A percentile compares a stretch with the other conserved stretches of the same genome.
Evolutionary conservation across 192 early-diverging fungal species (phyloP).

Genomic region (Linnemannia zychae): DNA sequence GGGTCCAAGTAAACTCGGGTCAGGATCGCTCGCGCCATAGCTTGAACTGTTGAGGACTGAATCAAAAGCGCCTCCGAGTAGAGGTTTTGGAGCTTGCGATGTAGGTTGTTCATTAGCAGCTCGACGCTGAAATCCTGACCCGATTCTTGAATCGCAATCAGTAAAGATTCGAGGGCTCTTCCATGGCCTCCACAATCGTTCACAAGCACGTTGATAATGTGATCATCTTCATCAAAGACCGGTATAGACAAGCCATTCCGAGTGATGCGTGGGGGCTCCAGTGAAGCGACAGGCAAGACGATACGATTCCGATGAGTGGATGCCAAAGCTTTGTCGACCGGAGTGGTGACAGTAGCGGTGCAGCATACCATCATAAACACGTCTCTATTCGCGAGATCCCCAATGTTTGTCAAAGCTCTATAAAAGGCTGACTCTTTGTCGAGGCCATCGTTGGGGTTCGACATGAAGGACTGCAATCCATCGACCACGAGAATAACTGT

Average conservation of each 20-base stretch:
- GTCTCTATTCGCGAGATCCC: slow-evolving; percentile 28
- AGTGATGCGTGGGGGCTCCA: slow-evolving; percentile 32
- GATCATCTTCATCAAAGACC: slow-evolving; percentile 40
- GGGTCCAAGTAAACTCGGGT: slow-evolving; percentile 13
- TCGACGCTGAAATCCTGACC: slow-evolving; percentile 25
- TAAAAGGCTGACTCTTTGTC: slow-evolving; percentile 36
- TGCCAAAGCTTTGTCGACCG: slow-evolving; percentile 30
- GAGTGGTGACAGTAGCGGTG: slow-evolving; percentile 33
- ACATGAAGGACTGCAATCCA: slow-evolving; percentile 45
- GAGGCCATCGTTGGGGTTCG: slow-evolving; percentile 11
- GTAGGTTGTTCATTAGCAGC: slow-evolving; percentile 27
- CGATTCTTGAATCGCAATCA: neutral
- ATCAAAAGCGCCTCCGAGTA: slow-evolving; percentile 31
- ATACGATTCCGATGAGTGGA: slow-evolving; percentile 29
- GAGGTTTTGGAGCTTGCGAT: slow-evolving; percentile 13
- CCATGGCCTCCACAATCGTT: slow-evolving; percentile 56
- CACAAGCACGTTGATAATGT: slow-evolving; percentile 48
- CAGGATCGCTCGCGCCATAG: slow-evolving; percentile 39
- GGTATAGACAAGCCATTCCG: slow-evolving; percentile 7
- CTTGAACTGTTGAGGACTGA: slow-evolving; percentile 9
- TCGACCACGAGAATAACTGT: slow-evolving; percentile 50
- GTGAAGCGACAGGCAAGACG: slow-evolving; percentile 39
- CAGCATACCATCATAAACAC: slow-evolving; percentile 40
- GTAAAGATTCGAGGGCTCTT: slow-evolving; percentile 45
- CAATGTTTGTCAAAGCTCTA: slow-evolving; percentile 33